A percentile compares a stretch with the other conserved stretches of the same genome.
Evolutionary conservation across 345 rosid species (phyloP).

Genomic region (Alliaria petiolata): DNA sequence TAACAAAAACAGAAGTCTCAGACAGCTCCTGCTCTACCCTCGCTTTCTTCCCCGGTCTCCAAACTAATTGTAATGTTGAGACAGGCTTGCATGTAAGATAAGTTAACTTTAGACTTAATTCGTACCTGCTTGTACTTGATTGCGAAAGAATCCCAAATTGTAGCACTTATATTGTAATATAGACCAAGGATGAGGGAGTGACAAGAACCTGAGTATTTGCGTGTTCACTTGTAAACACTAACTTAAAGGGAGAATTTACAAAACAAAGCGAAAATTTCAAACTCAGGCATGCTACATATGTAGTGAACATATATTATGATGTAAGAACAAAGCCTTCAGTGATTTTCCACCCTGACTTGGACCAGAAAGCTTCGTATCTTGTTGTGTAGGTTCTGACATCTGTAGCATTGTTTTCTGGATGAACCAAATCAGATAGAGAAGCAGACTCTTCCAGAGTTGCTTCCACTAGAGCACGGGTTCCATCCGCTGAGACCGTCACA

Average conservation of each 20-base stretch:
- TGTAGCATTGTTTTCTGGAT: slow-evolving; percentile 70
- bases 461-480: slow-evolving; percentile 74
- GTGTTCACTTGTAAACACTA: slow-evolving; percentile 14
- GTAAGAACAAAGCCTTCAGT: slow-evolving; percentile 73
- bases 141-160: not conserved
- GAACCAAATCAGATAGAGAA: slow-evolving; percentile 54
- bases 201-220: not conserved
- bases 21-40: not conserved
- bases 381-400: slow-evolving; percentile 66
- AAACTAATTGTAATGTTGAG: not conserved
- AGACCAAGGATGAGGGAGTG: slow-evolving; percentile 21
- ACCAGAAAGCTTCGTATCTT: slow-evolving; percentile 62
- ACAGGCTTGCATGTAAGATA: slow-evolving; percentile 14
- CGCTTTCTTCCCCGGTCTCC: not conserved
- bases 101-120: not conserved
- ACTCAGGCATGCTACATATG: slow-evolving; percentile 1
- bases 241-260: slow-evolving; percentile 19
- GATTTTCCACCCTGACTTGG: slow-evolving; percentile 75
- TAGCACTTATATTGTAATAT: slow-evolving; percentile 6
- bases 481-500: slow-evolving; percentile 75
- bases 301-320: slow-evolving; percentile 20
- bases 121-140: slow-evolving; percentile 5
- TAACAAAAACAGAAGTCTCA: not conserved
- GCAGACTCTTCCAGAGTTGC: slow-evolving; percentile 84
- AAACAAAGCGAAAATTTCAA: slow-evolving; percentile 7